phyloP scores from a whole-genome alignment of 805 yeast species.

The Tetrapisispora namnaoensis region DNA sequence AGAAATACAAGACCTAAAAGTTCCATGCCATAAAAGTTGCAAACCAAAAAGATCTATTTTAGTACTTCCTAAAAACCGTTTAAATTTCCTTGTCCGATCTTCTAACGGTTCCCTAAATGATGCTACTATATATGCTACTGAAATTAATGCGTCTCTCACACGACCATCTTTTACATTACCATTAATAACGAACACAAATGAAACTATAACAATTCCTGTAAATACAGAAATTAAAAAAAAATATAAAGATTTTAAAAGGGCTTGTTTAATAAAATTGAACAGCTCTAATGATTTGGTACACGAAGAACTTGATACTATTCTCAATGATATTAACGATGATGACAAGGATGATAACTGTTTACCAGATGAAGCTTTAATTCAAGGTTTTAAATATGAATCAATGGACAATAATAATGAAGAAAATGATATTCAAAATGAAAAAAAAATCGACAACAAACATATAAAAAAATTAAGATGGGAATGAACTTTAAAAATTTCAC shows the following conservation, averaged over 20 bases:
- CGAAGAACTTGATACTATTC: neutral
- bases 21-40: constrained; percentile 14
- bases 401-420: neutral
- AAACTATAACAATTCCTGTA: constrained; percentile 26
- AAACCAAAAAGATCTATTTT: constrained; percentile 18
- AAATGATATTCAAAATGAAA: constrained; percentile 8
- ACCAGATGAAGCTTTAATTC: constrained; percentile 24
- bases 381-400: constrained; percentile 14
- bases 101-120: constrained; percentile 23
- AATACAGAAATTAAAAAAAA: constrained; percentile 19
- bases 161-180: constrained; percentile 15
- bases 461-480: constrained; percentile 2
- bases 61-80: constrained; percentile 9
- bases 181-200: constrained; percentile 15
- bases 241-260: constrained; percentile 14
- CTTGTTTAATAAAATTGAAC: constrained; percentile 4
- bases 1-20: neutral
- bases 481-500: neutral
- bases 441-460: neutral
- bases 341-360: constrained; percentile 1
- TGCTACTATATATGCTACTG: constrained; percentile 28
- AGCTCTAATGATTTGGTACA: constrained; percentile 3
- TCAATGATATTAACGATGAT: constrained; percentile 1
- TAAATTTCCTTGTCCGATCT: constrained; percentile 23
- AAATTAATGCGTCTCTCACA: constrained; percentile 20